Evolutionary conservation across 805 yeast genomes (phyloP).

Genomic region (Hyphopichia homilentoma): DNA sequence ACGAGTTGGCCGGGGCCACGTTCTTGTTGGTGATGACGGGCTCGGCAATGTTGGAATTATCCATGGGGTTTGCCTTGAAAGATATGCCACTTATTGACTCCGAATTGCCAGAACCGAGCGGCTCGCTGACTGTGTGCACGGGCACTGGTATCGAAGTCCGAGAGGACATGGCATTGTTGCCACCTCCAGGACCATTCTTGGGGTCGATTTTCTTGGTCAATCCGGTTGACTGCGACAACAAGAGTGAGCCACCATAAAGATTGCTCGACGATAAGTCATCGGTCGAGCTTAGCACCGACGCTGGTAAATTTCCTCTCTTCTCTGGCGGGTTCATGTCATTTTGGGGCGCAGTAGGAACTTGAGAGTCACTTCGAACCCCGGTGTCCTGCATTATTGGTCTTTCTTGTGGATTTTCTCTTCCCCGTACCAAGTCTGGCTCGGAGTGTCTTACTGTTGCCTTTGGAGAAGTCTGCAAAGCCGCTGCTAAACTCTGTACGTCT

Average conservation of each 20-base stretch:
- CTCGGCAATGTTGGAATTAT: conserved; percentile 17
- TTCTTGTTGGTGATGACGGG: conserved; percentile 30
- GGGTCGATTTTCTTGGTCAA: conserved; percentile 31
- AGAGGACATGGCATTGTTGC: conserved; percentile 3
- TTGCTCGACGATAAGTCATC: conserved; percentile 26
- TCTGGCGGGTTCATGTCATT: neutral
- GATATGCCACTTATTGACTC: conserved; percentile 29
- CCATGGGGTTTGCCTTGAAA: conserved; percentile 27
- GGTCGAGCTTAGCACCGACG: conserved; percentile 18
- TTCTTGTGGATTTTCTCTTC: neutral
- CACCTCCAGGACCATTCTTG: conserved; percentile 3
- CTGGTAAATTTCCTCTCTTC: neutral
- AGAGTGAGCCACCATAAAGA: conserved; percentile 39
- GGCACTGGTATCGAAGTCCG: neutral
- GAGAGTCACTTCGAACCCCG: neutral
- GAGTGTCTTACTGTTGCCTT: too few relatives aligned
- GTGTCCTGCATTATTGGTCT: neutral
- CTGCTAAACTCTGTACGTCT: neutral
- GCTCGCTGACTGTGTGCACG: neutral
- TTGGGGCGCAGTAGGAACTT: neutral
- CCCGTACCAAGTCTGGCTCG: neutral
- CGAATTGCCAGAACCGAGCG: conserved; percentile 7
- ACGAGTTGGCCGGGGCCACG: conserved; percentile 32
- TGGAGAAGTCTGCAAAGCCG: too few relatives aligned
- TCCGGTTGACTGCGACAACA: conserved; percentile 43